Percentiles rank a stretch among this genome's conserved stretches.
Evolutionary conservation across 202 grass and related monocot species (phyloP).

Genomic region (Panicum virgatum): DNA sequence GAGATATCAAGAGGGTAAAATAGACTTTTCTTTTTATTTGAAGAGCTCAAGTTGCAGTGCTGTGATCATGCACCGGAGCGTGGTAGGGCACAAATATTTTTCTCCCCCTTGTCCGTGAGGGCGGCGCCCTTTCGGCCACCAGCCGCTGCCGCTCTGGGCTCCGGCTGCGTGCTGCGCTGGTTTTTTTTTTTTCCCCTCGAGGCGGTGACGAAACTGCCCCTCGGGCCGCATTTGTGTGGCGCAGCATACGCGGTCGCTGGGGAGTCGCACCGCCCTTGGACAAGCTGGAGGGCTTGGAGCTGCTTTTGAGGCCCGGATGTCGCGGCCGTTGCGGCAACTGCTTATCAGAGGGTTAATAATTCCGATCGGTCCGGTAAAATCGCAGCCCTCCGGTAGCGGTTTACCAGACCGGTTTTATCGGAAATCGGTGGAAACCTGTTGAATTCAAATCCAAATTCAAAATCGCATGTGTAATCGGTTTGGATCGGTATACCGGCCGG

Average conservation of each 20-base stretch:
- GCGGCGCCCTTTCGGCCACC: slow-evolving; percentile 43
- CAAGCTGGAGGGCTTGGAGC: not conserved
- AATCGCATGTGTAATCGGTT: too few relatives aligned
- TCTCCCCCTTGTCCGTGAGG: slow-evolving; percentile 1
- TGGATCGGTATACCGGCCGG: too few relatives aligned
- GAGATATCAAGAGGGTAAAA: too few relatives aligned
- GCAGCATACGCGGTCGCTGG: not conserved
- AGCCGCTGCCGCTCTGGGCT: slow-evolving; percentile 1
- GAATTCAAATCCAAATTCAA: too few relatives aligned
- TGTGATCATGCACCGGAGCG: not conserved
- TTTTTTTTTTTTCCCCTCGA: not conserved
- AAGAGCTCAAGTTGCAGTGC: not conserved
- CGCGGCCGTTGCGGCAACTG: not conserved
- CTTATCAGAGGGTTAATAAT: too few relatives aligned
- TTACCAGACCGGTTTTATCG: too few relatives aligned
- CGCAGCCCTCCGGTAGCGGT: too few relatives aligned
- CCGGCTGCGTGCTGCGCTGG: slow-evolving; percentile 19
- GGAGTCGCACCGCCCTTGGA: not conserved
- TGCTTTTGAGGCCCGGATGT: slow-evolving; percentile 44
- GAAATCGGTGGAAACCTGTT: too few relatives aligned
- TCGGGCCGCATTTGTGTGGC: slow-evolving; percentile 1
- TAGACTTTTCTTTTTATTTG: too few relatives aligned
- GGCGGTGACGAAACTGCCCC: slow-evolving; percentile 52
- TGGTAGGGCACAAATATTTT: not conserved
- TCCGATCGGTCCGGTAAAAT: too few relatives aligned